These are phyloP conservation scores for Leptomonas pyrrhocoris DNA, from an alignment of 208 protist species.

Conservation along the genomic window DNA sequence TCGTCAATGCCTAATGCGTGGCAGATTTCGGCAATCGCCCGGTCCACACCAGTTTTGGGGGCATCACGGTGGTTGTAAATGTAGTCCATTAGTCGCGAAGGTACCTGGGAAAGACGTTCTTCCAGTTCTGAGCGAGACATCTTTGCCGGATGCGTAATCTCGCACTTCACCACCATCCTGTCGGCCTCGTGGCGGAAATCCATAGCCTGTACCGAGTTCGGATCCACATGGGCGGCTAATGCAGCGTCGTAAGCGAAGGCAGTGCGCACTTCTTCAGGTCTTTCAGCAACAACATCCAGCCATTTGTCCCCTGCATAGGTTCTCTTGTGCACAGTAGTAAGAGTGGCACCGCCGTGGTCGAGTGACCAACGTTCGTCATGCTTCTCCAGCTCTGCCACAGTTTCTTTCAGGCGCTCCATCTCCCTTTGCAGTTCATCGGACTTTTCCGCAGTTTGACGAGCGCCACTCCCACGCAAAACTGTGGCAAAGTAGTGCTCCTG, in stretches of 20 bases:
- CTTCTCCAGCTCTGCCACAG: conserved; percentile 39
- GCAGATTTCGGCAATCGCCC: conserved; percentile 49
- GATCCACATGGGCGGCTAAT: conserved; percentile 43
- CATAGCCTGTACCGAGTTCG: conserved; percentile 36
- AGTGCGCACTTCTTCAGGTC: conserved; percentile 41
- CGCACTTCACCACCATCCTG: conserved; percentile 30
- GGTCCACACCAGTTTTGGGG: conserved; percentile 51
- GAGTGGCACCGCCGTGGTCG: conserved; percentile 22
- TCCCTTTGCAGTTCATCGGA: conserved; percentile 3
- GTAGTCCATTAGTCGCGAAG: conserved; percentile 47
- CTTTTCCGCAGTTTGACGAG: not conserved
- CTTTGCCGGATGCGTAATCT: conserved; percentile 41
- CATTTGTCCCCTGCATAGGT: conserved; percentile 41
- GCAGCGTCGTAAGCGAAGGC: conserved; percentile 47
- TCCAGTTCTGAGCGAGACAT: conserved; percentile 35
- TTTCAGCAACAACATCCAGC: conserved; percentile 32
- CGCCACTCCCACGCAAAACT: conserved; percentile 25
- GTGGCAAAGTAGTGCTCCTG: conserved; percentile 47
- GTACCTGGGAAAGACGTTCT: conserved; percentile 32
- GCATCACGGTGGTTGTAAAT: conserved; percentile 34
- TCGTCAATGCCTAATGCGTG: conserved; percentile 44
- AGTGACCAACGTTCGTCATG: conserved; percentile 45
- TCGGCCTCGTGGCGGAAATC: conserved; percentile 25
- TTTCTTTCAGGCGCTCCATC: conserved; percentile 37
- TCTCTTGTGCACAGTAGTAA: conserved; percentile 42